These are phyloP conservation scores for Hemileia vastatrix DNA, from an alignment of 1,284 basidiomycete genomes.

Conservation along the genomic window DNA sequence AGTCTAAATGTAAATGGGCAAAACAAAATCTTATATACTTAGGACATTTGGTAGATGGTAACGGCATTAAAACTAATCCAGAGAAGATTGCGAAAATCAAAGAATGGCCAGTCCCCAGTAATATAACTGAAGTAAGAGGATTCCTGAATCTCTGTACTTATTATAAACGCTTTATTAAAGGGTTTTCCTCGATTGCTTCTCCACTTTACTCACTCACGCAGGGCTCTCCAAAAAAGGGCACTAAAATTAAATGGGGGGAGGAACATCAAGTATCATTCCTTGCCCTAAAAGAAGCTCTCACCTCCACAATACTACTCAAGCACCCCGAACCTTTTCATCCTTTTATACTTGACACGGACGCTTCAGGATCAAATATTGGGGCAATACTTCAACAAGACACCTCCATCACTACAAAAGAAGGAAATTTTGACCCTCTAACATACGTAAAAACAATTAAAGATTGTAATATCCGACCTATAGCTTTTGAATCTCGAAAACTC, in stretches of 20 bases:
- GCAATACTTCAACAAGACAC: too few species aligned
- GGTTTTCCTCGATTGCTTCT: slow-evolving; percentile 1
- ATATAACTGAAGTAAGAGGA: slow-evolving; percentile 5
- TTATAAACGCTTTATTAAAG: slow-evolving; percentile 10
- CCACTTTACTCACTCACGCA: not conserved
- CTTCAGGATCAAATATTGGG: too few species aligned
- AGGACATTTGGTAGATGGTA: not conserved
- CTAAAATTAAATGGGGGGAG: too few species aligned
- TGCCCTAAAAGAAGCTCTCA: too few species aligned
- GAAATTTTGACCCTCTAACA: too few species aligned
- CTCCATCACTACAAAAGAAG: too few species aligned
- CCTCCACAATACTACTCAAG: too few species aligned
- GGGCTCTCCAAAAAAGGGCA: not conserved
- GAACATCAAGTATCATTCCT: too few species aligned
- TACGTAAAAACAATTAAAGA: too few species aligned
- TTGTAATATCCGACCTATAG: slow-evolving; percentile 5
- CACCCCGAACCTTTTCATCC: too few species aligned
- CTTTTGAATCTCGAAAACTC: slow-evolving; percentile 23
- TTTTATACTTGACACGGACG: too few species aligned
- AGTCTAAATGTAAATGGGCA: slow-evolving; percentile 2
- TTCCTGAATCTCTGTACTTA: slow-evolving; percentile 7
- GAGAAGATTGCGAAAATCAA: too few species aligned
- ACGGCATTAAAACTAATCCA: not conserved
- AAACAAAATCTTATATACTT: not conserved
- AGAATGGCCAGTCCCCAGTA: slow-evolving; percentile 3